A percentile compares a stretch with the other conserved stretches of the same genome.
Evolutionary conservation across 805 yeast genomes (phyloP).

Genomic region (Saccharomyces kudriavzevii): DNA sequence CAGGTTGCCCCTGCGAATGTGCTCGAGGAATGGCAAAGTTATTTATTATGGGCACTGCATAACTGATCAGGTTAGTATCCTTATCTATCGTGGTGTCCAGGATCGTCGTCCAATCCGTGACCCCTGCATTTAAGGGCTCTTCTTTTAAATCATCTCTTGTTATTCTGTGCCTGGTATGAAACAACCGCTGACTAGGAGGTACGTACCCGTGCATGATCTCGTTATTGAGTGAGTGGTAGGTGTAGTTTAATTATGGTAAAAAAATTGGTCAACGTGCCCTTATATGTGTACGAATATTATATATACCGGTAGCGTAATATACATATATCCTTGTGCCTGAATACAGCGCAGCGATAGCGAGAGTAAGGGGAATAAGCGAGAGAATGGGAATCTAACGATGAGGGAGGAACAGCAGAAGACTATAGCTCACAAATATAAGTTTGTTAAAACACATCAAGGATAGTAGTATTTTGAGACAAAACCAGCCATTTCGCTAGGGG

Average conservation of each 20-base stretch:
- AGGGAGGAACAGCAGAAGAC: neutral
- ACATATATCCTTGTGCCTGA: neutral
- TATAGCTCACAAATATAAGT: neutral
- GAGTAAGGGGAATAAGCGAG: neutral
- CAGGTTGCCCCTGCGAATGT: neutral
- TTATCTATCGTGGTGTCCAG: constrained; percentile 11
- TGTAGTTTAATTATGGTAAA: neutral
- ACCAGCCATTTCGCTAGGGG: neutral
- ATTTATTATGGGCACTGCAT: constrained; percentile 12
- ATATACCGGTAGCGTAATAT: neutral
- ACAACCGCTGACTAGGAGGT: constrained; percentile 14
- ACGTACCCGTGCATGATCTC: constrained; percentile 3
- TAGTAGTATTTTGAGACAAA: neutral
- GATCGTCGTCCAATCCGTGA: constrained; percentile 9
- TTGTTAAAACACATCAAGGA: neutral
- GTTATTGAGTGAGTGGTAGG: neutral
- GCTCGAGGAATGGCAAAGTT: neutral
- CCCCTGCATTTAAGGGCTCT: neutral
- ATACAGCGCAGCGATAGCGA: neutral
- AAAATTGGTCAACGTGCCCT: neutral
- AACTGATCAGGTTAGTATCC: constrained; percentile 7
- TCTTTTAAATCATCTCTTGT: constrained; percentile 11
- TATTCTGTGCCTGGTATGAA: constrained; percentile 12
- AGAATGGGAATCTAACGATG: neutral
- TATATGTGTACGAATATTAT: neutral